Base-by-base conservation (phyloP, 2,329 filamentous ascomycete species). In the Emericellopsis atlantica region DNA sequence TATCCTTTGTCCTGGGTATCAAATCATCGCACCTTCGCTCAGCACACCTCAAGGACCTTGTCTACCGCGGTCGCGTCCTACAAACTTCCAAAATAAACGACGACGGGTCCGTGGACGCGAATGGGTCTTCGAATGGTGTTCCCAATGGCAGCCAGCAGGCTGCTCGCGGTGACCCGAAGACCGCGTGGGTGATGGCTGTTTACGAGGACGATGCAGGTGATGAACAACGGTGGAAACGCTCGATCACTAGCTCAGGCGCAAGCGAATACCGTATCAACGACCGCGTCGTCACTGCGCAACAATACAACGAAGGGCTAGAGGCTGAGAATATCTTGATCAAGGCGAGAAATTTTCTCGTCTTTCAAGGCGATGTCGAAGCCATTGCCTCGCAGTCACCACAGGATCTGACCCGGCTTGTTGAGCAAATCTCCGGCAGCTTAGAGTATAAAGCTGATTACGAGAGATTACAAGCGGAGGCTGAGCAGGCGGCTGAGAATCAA, bases 201-300 rank as follows among this genome's bases (percentile, higher is more conserved):
- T 98, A 96, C 60, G 89, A 95, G 58, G 92, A 98, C 55, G 92
- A 98, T 57, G 88, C 88, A 2, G 90, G 88, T 37, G 86, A 95
- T 54, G 87, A 94, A 60, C 89, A 95, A 56, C 80, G 81, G 50
- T 98, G 92, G 92, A 95, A 95, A 65, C 85, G 92, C 46, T 82
- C 80, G 49, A 98, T 98, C 59, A 96, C 89, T 4, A 86, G 74
- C 50, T 74, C 80, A 46, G 92, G 92, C 37, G 79, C 81, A 23
- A 95, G 89, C 67, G 90, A 96, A 62, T 98, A 96, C 61, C 82
- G 90, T 45, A 95, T 98, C 70, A 96, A 98, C 64, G 88, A 94
- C 50, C 82, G 84, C 39, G 69, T 83, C 32, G 92, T 98, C 37
- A 86, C 80, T 3, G 88, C 89, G 3, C 84, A 86, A 54, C 81